Evolutionary conservation across 768 basidiomycete species (phyloP).

Genomic region (Nidularia sp.): DNA sequence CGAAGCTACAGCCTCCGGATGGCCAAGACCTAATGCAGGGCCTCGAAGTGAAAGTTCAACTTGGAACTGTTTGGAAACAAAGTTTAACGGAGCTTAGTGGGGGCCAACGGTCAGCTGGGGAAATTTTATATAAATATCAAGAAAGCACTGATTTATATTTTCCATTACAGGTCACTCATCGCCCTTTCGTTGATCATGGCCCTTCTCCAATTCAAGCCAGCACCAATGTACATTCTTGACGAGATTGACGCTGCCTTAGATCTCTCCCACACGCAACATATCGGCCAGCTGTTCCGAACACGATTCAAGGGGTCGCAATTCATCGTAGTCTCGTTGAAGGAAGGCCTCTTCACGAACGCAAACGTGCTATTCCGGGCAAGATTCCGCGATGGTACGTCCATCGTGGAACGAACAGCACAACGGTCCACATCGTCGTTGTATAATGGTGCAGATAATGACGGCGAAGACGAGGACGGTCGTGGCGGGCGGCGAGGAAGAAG

Average conservation of each 20-base stretch:
- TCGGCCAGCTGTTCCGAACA: constrained; percentile 95
- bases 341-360: constrained; percentile 95
- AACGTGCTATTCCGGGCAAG: constrained; percentile 92
- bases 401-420: constrained; percentile 79
- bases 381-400: constrained; percentile 90
- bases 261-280: constrained; percentile 94
- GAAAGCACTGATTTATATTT: neutral
- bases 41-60: constrained; percentile 93
- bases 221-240: constrained; percentile 98
- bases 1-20: constrained; percentile 91
- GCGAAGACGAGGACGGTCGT: constrained; percentile 22
- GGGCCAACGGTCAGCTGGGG: constrained; percentile 76
- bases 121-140: neutral
- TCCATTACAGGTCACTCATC: constrained; percentile 78
- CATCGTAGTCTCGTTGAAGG: constrained; percentile 95
- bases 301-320: constrained; percentile 98
- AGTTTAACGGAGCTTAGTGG: constrained; percentile 96
- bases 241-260: constrained; percentile 98
- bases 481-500: constrained; percentile 21
- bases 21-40: constrained; percentile 92
- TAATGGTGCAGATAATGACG: constrained; percentile 16
- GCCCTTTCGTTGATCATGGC: constrained; percentile 98
- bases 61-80: constrained; percentile 97
- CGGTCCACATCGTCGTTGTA: constrained; percentile 53
- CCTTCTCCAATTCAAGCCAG: constrained; percentile 97